Evolutionary conservation across 495 filamentous ascomycete genomes (phyloP).

Genomic region (Massariosphaeria phaeospora): DNA sequence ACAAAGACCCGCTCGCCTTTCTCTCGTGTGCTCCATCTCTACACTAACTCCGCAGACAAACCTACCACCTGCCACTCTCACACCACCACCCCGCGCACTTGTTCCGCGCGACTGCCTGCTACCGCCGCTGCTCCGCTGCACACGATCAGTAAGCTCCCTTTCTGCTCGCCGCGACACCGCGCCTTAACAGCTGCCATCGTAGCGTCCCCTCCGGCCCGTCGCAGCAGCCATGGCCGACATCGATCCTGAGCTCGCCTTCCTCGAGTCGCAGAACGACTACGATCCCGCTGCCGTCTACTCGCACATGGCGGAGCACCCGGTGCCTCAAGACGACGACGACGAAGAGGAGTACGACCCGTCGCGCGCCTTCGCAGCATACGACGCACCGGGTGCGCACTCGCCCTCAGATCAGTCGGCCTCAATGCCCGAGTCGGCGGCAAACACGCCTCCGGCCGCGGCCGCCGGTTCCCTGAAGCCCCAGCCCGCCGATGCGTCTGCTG

Average conservation of each 20-base stretch:
- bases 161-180: neutral
- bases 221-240: slow-evolving; percentile 52
- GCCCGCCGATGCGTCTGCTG: slow-evolving; percentile 5
- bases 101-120: neutral
- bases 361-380: slow-evolving; percentile 2
- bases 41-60: slow-evolving; percentile 9
- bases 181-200: neutral
- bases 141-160: slow-evolving; percentile 4
- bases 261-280: slow-evolving; percentile 41
- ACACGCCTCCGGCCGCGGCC: neutral
- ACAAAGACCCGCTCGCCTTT: neutral
- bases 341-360: slow-evolving; percentile 43
- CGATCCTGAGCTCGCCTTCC: slow-evolving; percentile 59
- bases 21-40: slow-evolving; percentile 1
- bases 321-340: slow-evolving; percentile 37
- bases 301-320: slow-evolving; percentile 15
- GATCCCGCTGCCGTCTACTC: slow-evolving; percentile 25
- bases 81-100: neutral
- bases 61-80: too few species aligned
- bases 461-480: slow-evolving; percentile 12
- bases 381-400: neutral
- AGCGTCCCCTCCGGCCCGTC: neutral
- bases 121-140: too few species aligned
- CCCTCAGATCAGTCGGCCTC: slow-evolving; percentile 24
- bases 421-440: slow-evolving; percentile 20